Base-by-base conservation (phyloP, 805 yeast genomes). In the Candida morakotiae region DNA sequence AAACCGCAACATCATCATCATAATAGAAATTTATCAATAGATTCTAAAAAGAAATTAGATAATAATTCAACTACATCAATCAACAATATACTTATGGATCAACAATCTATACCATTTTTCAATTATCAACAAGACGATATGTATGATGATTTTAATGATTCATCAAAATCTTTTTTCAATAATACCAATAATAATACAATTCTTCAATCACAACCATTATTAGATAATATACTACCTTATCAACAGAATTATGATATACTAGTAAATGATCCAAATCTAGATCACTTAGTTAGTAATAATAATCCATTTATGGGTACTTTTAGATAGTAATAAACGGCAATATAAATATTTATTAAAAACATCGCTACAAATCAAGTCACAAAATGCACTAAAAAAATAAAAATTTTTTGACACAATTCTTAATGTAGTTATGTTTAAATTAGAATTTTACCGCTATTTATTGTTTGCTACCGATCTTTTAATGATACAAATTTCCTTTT, bases 1-100 rank as follows among this genome's bases (percentile, higher is more conserved):
- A 54, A 54, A 31, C 53, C 56, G 14, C 15, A 18, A 4, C 42
- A 41, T 36, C 31, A 29, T 29, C 7, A 9, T 28, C 31, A 21
- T 21, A 31, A 31, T 28, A 22, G 18, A 32, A 15, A 9, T 24
- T 14, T 15, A 16, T 24, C 28, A 24, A 9, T 23, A 11, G 37
- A 34, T 10, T n/a, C 24, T 3, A 34, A 21, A 9, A 34, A 14
- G n/a, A 31, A 6, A 14, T 19, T 16, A 24, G 8, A 9, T 11
- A 8, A 14, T 21, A 16, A 24, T 5, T n/a, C n/a, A n/a, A n/a
- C n/a, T 14, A 5, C 13, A 20, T 22, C 22, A 25, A 9, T 18
- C 3, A 21, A 26, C 13, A 9, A 34, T 16, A 34, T 10, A 7
- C 6, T 16, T 5, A 17, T 29, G 22, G 9, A 18, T 17, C 13